Percentiles rank a stretch among this genome's conserved stretches.
These are phyloP conservation scores for Phialophora expanda DNA, from an alignment of 2,329 filamentous ascomycete species.

Conservation along the genomic window DNA sequence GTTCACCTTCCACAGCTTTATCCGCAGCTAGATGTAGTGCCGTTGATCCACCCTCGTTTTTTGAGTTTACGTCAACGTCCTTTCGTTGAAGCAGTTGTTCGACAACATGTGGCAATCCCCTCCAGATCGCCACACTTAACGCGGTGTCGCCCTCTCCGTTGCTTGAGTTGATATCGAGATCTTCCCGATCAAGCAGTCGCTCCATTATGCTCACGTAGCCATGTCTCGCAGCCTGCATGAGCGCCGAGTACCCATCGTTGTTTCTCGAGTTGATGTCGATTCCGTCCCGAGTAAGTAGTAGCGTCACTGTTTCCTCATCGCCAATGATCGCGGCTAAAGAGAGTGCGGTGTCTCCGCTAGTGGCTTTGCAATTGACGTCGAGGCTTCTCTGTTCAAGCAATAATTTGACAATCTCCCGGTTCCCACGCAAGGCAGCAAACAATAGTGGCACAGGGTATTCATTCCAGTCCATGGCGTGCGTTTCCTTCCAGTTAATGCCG, in stretches of 20 bases:
- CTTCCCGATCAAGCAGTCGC: not conserved
- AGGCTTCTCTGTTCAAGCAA: not conserved
- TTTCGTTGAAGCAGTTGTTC: not conserved
- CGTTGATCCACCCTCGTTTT: not conserved
- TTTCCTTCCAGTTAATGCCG: no score
- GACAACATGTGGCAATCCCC: not conserved
- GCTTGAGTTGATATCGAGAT: not conserved
- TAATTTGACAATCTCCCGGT: not conserved
- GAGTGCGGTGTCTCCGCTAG: not conserved
- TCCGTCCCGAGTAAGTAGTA: not conserved
- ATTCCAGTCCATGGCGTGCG: no score
- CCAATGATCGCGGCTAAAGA: not conserved
- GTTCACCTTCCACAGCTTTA: not conserved
- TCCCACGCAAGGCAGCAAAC: not conserved
- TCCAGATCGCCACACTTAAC: not conserved
- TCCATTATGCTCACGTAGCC: not conserved
- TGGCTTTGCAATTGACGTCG: not conserved
- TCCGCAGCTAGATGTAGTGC: not conserved
- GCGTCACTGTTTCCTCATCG: not conserved
- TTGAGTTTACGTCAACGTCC: not conserved
- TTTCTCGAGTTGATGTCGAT: not conserved
- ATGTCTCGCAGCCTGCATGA: not conserved
- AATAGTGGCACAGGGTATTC: no score
- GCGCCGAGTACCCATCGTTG: not conserved
- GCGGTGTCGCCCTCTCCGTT: not conserved